Evolutionary conservation across 1,139 yeast species (phyloP).

Genomic region (Hemisphaericaspora lyxosophila): DNA sequence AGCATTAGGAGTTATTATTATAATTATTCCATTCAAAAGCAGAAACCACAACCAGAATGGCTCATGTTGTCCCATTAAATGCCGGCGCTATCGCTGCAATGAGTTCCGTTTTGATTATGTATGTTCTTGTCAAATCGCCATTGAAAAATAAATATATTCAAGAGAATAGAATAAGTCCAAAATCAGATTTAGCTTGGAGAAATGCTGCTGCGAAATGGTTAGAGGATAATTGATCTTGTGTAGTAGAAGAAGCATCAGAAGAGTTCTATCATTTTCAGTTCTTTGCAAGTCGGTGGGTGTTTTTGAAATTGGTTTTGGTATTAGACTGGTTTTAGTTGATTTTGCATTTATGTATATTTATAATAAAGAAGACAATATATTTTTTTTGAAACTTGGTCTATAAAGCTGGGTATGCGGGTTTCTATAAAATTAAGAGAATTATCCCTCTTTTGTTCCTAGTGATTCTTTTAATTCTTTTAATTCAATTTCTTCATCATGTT

Average conservation of each 20-base stretch:
- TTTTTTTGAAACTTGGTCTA: neutral
- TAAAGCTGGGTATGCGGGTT: neutral
- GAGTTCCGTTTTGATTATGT: slow-evolving; percentile 45
- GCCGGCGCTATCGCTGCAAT: slow-evolving; percentile 45
- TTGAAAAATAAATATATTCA: slow-evolving; percentile 43
- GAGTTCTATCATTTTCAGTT: too few species aligned
- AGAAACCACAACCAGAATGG: slow-evolving; percentile 22
- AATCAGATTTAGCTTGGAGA: slow-evolving; percentile 56
- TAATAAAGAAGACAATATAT: neutral
- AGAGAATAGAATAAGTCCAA: slow-evolving; percentile 48
- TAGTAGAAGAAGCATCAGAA: too few species aligned
- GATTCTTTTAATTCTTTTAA: slow-evolving; percentile 15
- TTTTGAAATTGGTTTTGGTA: neutral
- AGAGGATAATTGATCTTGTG: slow-evolving; percentile 23
- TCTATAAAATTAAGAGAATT: neutral
- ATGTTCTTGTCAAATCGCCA: slow-evolving; percentile 44
- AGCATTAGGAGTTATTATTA: neutral
- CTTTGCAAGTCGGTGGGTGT: neutral
- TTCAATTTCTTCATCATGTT: slow-evolving; percentile 24
- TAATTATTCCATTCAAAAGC: neutral
- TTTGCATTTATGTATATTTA: neutral
- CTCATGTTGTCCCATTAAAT: slow-evolving; percentile 44
- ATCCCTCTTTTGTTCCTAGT: slow-evolving; percentile 2
- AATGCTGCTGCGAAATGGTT: slow-evolving; percentile 50
- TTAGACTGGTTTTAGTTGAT: neutral